Evolutionary conservation across 768 basidiomycete genomes (phyloP).

Genomic region (Dacryopinax spathularia): DNA sequence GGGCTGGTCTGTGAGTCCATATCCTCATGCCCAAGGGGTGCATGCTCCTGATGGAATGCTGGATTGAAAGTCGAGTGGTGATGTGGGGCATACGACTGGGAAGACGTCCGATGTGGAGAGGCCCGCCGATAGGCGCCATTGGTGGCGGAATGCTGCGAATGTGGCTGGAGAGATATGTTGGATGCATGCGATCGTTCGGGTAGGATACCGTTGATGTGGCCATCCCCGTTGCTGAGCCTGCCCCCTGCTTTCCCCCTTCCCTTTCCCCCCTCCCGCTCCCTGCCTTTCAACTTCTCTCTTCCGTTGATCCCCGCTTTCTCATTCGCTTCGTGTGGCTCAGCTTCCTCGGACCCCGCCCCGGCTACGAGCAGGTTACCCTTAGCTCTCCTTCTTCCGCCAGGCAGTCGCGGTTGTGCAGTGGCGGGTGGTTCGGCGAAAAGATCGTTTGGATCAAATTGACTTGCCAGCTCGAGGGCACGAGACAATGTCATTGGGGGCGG

Average conservation of each 20-base stretch:
- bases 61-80: background rate
- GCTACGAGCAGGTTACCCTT: background rate
- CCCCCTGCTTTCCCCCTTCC: background rate
- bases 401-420: background rate
- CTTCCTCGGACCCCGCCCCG: background rate
- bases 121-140: background rate
- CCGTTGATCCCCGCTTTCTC: background rate
- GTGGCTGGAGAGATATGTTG: background rate
- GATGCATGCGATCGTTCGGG: background rate
- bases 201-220: background rate
- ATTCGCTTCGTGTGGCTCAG: background rate
- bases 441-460: constrained; percentile 1
- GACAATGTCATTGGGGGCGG: constrained; percentile 3
- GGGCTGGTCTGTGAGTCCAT: background rate
- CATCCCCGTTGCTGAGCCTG: background rate
- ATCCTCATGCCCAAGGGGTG: background rate
- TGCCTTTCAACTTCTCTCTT: background rate
- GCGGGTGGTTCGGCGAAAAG: background rate
- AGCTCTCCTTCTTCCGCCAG: background rate
- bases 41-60: background rate
- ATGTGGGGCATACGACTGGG: background rate
- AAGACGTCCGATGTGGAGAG: background rate
- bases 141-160: background rate
- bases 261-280: background rate
- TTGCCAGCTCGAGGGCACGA: background rate